Percentiles rank a stretch among this genome's conserved stretches.
These are phyloP conservation scores for Myxozyma lipomycoides DNA, from an alignment of 805 yeast species.

Conservation along the genomic window DNA sequence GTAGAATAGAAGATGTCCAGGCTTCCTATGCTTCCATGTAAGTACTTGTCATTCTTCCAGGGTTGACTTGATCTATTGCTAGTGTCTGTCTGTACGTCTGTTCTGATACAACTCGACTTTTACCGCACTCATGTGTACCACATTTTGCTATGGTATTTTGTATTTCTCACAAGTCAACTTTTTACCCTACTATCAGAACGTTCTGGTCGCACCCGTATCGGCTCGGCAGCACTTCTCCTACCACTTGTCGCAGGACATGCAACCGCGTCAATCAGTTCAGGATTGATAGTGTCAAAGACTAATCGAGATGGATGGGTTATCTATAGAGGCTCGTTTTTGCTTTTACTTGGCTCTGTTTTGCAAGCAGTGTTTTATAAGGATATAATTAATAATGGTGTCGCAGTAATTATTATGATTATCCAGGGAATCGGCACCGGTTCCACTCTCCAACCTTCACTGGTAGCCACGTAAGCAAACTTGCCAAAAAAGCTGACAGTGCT, in stretches of 20 bases:
- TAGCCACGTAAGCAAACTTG: slow-evolving; percentile 54
- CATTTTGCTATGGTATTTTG: slow-evolving; percentile 48
- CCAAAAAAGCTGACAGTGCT: slow-evolving; percentile 51
- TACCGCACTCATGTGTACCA: slow-evolving; percentile 39
- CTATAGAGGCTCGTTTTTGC: slow-evolving; percentile 41
- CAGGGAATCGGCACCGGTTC: slow-evolving; percentile 48
- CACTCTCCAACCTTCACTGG: slow-evolving; percentile 54
- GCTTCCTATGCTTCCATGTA: slow-evolving; percentile 52
- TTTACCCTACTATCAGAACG: slow-evolving; percentile 49
- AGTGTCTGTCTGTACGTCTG: slow-evolving; percentile 34
- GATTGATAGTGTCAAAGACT: slow-evolving; percentile 44
- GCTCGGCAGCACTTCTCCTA: slow-evolving; percentile 43
- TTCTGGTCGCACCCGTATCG: slow-evolving; percentile 41
- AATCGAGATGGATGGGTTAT: slow-evolving; percentile 46
- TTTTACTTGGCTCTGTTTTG: slow-evolving; percentile 44
- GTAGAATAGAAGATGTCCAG: slow-evolving; percentile 49
- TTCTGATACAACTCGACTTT: slow-evolving; percentile 39
- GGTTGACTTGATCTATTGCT: neutral
- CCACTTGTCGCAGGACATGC: slow-evolving; percentile 48
- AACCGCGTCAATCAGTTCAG: slow-evolving; percentile 43
- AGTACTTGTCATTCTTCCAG: too few species aligned
- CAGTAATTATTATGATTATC: slow-evolving; percentile 39
- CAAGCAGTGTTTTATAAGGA: slow-evolving; percentile 38
- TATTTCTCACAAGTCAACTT: slow-evolving; percentile 48
- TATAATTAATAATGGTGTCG: slow-evolving; percentile 37